Evolutionary conservation across 129 eudicot species (phyloP).

Genomic region (Smallanthus sonchifolius): DNA sequence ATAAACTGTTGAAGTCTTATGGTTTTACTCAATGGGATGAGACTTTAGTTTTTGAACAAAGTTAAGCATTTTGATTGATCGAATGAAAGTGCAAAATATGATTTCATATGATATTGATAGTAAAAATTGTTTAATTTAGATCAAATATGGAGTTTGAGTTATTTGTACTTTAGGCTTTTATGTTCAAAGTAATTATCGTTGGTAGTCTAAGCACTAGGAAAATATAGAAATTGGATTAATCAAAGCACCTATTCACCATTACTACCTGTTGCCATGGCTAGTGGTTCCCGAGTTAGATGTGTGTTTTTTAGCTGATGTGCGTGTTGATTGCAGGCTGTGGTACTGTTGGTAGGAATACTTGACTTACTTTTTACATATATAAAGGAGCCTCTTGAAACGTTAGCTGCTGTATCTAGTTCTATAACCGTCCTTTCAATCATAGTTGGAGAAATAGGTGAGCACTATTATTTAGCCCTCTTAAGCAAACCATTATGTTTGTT

Average conservation of each 20-base stretch:
- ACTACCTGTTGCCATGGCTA: too few species aligned
- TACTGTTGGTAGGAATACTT: constrained; percentile 44
- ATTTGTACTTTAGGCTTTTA: neutral
- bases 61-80: neutral
- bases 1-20: neutral
- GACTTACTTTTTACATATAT: constrained; percentile 23
- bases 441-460: constrained; percentile 68
- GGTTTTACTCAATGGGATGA: neutral
- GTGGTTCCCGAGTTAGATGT: too few species aligned
- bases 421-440: constrained; percentile 51
- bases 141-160: neutral
- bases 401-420: constrained; percentile 41
- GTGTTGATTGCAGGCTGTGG: constrained; percentile 46
- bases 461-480: neutral
- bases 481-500: neutral
- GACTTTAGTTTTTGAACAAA: neutral
- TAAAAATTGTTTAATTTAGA: neutral
- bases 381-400: constrained; percentile 30
- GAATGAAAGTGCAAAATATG: neutral
- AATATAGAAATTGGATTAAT: too few species aligned
- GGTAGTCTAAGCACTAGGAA: too few species aligned
- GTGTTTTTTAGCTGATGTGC: neutral
- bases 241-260: too few species aligned
- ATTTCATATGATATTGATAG: neutral
- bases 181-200: neutral